Evolutionary conservation across 495 filamentous ascomycete species (phyloP).

Genomic region (Durotheca rogersii): DNA sequence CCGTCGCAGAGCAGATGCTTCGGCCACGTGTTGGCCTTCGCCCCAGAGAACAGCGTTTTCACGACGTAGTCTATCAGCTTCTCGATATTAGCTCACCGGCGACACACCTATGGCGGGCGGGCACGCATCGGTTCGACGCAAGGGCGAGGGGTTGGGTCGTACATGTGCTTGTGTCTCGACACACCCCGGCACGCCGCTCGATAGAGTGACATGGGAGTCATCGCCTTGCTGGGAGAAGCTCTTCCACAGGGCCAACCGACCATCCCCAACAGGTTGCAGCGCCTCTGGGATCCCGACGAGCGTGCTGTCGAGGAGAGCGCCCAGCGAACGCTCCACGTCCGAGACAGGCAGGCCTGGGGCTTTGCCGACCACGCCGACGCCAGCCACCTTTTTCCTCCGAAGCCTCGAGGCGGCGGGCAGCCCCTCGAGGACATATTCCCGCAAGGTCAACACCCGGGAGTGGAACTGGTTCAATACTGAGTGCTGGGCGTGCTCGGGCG

Average conservation of each 20-base stretch:
- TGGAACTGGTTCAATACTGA: constrained; percentile 78
- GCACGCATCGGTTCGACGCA: constrained; percentile 4
- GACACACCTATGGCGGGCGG: neutral
- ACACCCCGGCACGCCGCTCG: constrained; percentile 43
- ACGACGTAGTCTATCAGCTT: constrained; percentile 87
- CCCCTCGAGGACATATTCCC: constrained; percentile 65
- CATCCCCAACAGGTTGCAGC: constrained; percentile 38
- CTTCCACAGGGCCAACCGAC: constrained; percentile 58
- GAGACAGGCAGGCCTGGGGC: constrained; percentile 20
- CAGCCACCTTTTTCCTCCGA: constrained; percentile 47
- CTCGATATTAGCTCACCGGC: constrained; percentile 28
- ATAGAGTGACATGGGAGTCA: constrained; percentile 52
- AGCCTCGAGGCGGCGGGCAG: constrained; percentile 48
- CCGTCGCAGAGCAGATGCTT: constrained; percentile 80
- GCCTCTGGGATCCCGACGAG: constrained; percentile 58
- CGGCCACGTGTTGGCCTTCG: constrained; percentile 51
- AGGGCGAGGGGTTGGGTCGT: constrained; percentile 13
- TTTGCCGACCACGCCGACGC: constrained; percentile 39
- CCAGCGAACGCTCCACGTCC: constrained; percentile 47
- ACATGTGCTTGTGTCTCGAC: constrained; percentile 40
- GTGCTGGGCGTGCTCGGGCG: constrained; percentile 45
- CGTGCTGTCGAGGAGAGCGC: constrained; percentile 64
- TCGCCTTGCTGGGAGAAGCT: constrained; percentile 65
- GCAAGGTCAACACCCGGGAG: constrained; percentile 62
- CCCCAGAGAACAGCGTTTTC: constrained; percentile 67